phyloP scores from a whole-genome alignment of 2,329 filamentous ascomycete genomes.

The Sporothrix inflata region DNA sequence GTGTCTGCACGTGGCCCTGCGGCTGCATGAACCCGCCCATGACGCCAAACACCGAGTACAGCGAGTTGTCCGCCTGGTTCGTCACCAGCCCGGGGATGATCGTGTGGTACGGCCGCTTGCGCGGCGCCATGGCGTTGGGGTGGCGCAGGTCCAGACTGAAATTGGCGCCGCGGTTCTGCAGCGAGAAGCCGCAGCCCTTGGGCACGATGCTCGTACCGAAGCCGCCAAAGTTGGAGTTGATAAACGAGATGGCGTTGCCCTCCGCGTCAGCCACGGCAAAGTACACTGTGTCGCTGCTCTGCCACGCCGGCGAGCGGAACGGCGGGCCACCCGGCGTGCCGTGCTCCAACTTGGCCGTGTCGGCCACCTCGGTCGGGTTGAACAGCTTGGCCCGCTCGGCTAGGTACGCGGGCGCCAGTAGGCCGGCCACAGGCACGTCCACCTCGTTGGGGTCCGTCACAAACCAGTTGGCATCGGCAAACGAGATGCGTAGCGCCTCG shows the following conservation, averaged over 20 bases:
- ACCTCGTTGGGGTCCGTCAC: constrained; percentile 78
- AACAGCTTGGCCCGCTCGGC: constrained; percentile 67
- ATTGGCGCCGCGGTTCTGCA: constrained; percentile 87
- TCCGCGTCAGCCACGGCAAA: constrained; percentile 79
- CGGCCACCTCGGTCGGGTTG: constrained; percentile 48
- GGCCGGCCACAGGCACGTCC: constrained; percentile 68
- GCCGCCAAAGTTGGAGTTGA: constrained; percentile 91
- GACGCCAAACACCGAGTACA: constrained; percentile 89
- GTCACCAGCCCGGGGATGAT: constrained; percentile 95
- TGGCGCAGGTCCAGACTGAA: constrained; percentile 74
- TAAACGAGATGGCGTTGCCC: constrained; percentile 93
- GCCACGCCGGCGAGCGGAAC: constrained; percentile 70
- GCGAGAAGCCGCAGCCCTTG: constrained; percentile 81
- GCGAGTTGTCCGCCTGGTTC: constrained; percentile 68
- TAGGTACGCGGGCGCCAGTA: constrained; percentile 76
- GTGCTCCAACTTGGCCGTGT: constrained; percentile 67
- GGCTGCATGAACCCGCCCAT: constrained; percentile 99
- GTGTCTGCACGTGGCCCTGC: constrained; percentile 90
- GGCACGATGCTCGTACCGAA: constrained; percentile 90
- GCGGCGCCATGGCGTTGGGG: constrained; percentile 77
- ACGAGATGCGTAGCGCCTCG: constrained; percentile 84
- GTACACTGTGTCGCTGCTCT: constrained; percentile 91
- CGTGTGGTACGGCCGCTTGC: constrained; percentile 93
- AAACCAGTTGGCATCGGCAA: constrained; percentile 89
- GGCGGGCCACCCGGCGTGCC: constrained; percentile 52